Base-by-base conservation (phyloP, 257 asterid species). In the Perilla frutescens region DNA sequence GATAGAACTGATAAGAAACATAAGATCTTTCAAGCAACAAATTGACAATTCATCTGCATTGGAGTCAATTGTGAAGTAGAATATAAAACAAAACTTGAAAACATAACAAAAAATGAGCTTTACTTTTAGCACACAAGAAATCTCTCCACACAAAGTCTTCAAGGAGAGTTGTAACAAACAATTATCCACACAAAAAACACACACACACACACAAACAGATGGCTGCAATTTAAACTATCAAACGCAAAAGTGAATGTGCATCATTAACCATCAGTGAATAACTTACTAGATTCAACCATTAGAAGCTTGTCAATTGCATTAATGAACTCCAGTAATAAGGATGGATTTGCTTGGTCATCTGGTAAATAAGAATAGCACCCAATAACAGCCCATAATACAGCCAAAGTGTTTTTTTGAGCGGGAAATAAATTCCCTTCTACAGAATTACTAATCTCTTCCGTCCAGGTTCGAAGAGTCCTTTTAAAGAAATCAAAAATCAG, bases 321-420 rank as follows among this genome's bases (percentile, higher is more conserved):
- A 62, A 91, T 82, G 81, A 92, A 82, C 81, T 84, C 88, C 90
- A 90, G 71, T 74, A 91, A 70, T 60, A 85, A 69, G 29, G 87
- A 73, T 34, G 75, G 82, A 70, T 79, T 83, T 55, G 68, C 85
- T 77, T 84, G 81, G 41, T 70, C 82, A 74, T 80, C 84, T 62
- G 75, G 68, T 45, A 87, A 40, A 71, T 82, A 82, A 68, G 96
- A 81, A 83, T 86, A 90, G 85, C 97, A 92, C 51, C 75, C 63
- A 77, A 87, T 64, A 75, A 89, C 86, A 70, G 93, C 99, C 98
- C 98, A 95, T 37, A 91, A 81, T 50, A 84, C 80, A 62, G 96
- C 91, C 86, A 88, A 76, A 47, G 62, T 79, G 74, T 81, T 79
- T 77, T 81, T 86, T 70, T 82, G 80, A 78, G 66, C 59, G 14